These are phyloP conservation scores for Trametes elegans DNA, from an alignment of 768 basidiomycete genomes.

Conservation along the genomic window DNA sequence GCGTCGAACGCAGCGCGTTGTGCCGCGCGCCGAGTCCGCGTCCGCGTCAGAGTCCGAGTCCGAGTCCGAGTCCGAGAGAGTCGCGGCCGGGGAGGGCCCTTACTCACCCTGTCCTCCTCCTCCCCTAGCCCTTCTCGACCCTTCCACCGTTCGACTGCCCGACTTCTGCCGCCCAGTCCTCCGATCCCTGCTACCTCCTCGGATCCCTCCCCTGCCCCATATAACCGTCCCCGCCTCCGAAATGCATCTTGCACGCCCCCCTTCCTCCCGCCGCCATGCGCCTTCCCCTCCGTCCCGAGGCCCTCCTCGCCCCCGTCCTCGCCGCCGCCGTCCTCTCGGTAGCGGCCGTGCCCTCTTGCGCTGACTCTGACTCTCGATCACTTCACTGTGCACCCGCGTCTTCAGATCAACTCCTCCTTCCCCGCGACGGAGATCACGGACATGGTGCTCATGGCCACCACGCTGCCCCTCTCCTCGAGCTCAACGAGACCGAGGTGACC, in stretches of 20 bases:
- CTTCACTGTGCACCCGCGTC: constrained; percentile 6
- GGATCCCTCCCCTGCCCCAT: neutral
- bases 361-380: constrained; percentile 2
- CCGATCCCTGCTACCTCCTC: neutral
- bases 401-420: constrained; percentile 13
- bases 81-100: neutral
- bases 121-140: constrained; percentile 22
- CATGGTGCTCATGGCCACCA: constrained; percentile 43
- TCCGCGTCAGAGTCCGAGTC: too few species aligned
- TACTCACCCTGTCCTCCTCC: constrained; percentile 16
- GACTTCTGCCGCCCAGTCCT: constrained; percentile 17
- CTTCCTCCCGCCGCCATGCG: constrained; percentile 27
- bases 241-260: constrained; percentile 21
- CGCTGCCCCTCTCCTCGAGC: constrained; percentile 48
- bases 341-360: neutral
- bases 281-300: constrained; percentile 23
- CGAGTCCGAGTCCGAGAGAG: neutral
- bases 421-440: constrained; percentile 36
- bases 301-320: constrained; percentile 27
- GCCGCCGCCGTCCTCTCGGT: constrained; percentile 16
- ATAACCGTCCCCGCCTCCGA: constrained; percentile 5
- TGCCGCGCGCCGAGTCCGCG: neutral
- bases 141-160: constrained; percentile 23
- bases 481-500: constrained; percentile 79
- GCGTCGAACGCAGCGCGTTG: constrained; percentile 3